Conservation (phyloP, 768 basidiomycete genomes). For the Panellus pusillus region DNA sequence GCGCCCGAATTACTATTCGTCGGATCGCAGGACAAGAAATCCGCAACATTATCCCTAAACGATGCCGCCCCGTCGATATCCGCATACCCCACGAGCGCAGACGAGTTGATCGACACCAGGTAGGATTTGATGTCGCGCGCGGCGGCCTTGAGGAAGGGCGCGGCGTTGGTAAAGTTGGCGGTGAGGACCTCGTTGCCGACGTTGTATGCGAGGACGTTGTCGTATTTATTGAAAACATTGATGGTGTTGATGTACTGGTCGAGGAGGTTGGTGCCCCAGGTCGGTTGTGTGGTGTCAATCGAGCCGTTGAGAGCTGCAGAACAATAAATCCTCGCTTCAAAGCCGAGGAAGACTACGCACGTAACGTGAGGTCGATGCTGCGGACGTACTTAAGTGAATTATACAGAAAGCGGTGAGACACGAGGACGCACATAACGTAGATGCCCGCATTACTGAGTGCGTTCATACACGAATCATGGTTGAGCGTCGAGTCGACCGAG, state of each 20-base stretch:
- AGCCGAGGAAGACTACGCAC: background rate
- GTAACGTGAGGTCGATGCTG: conserved; percentile 86
- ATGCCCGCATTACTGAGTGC: conserved; percentile 76
- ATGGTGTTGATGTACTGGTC: conserved; percentile 78
- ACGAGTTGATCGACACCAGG: conserved; percentile 37
- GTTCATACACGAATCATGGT: conserved; percentile 88
- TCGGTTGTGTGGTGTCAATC: conserved; percentile 53
- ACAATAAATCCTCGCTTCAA: background rate
- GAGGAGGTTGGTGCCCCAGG: conserved; percentile 65
- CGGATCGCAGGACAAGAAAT: conserved; percentile 77
- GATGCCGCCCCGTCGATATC: conserved; percentile 71
- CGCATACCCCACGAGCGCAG: conserved; percentile 72
- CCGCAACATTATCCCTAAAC: conserved; percentile 68
- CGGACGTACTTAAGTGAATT: background rate
- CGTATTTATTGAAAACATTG: conserved; percentile 77
- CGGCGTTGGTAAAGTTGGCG: conserved; percentile 55
- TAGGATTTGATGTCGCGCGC: conserved; percentile 87
- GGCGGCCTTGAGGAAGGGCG: conserved; percentile 87
- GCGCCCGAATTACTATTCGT: conserved; percentile 44
- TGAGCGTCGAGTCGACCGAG: conserved; percentile 76
- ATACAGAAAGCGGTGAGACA: background rate
- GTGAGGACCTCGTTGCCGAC: conserved; percentile 83
- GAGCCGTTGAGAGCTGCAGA: conserved; percentile 56
- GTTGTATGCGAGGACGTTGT: conserved; percentile 88
- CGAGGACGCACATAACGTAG: conserved; percentile 73